phyloP scores from a whole-genome alignment of 768 basidiomycete species.

The Termitomyces sp. region DNA sequence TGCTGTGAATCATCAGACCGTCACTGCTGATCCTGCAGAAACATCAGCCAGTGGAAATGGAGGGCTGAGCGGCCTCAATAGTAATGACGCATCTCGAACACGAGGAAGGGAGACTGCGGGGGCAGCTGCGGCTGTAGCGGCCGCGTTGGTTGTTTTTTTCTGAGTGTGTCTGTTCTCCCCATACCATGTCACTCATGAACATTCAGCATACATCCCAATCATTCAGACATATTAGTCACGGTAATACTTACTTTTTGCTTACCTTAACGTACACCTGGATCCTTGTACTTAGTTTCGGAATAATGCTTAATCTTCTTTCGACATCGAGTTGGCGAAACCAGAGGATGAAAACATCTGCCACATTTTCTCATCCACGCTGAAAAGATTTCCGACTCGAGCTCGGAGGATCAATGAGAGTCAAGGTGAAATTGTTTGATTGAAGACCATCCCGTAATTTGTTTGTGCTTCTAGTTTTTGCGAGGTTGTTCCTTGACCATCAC shows the following conservation, averaged over 20 bases:
- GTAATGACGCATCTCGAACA: background rate
- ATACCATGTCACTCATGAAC: background rate
- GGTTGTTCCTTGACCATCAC: too few relatives aligned
- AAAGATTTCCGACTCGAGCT: too few relatives aligned
- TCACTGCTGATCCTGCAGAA: background rate
- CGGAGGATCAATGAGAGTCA: too few relatives aligned
- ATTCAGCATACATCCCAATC: background rate
- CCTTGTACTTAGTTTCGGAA: too few relatives aligned
- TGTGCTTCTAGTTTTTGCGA: too few relatives aligned
- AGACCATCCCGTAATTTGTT: too few relatives aligned
- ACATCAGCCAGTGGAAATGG: background rate
- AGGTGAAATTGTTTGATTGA: too few relatives aligned
- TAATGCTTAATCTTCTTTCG: background rate
- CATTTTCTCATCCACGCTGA: too few relatives aligned
- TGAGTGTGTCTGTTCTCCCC: background rate
- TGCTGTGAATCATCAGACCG: background rate
- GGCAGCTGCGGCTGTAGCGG: conserved; percentile 1
- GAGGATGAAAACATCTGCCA: too few relatives aligned
- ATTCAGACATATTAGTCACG: background rate
- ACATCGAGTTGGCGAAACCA: background rate
- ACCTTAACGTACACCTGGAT: too few relatives aligned
- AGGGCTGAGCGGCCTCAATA: background rate
- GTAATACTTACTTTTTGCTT: too few relatives aligned
- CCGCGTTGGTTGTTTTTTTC: conserved; percentile 4
- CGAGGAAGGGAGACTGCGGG: background rate